Evolutionary conservation across 2,329 filamentous ascomycete species (phyloP), one percentile per base, ranked within the genome.

Genomic region (Escovopsis sp.): DNA sequence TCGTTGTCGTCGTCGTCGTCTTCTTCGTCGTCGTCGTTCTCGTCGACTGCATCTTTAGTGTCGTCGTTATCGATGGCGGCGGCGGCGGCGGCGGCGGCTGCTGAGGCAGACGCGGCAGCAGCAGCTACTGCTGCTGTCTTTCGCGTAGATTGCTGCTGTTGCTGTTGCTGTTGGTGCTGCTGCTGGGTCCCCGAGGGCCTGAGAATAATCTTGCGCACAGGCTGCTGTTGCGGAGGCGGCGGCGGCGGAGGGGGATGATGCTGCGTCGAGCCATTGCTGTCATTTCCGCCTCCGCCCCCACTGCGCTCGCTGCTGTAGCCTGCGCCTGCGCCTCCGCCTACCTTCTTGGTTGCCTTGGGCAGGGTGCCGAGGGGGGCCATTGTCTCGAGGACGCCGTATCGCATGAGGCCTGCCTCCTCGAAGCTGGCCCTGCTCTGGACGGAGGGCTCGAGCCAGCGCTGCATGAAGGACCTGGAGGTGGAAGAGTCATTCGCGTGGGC

Each of bases 281-380:
- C n/a, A n/a, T n/a, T n/a, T n/a, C n/a, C n/a, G n/a, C n/a, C n/a
- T n/a, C n/a, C n/a, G n/a, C n/a, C n/a, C n/a, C n/a, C n/a, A n/a
- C n/a, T n/a, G n/a, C n/a, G n/a, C n/a, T n/a, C n/a, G n/a, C n/a
- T n/a, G n/a, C n/a, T n/a, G n/a, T n/a, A n/a, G n/a, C 35, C 35
- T n/a, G 43, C 43, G 35, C 39, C 43, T 36, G 48, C 45, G 40
- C 55, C 47, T 34, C 41, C 47, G 9, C 42, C 54, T 17, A 42
- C 46, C 48, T 52, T 59, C 51, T 61, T 65, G 27, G 56, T 14
- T 4, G 27, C 68, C 57, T 71, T 73, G 11, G 86, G 86, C 45
- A 76, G 65, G 36, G 76, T 69, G 28, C 86, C 86, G 37, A 94
- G 61, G 18, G 86, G 78, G 35, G 76, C 77, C 86, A 93, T 93